Percentiles rank a stretch among this genome's conserved stretches.
Conservation (phyloP, 1,284 basidiomycete genomes). For the Neolentinus lepideus region DNA sequence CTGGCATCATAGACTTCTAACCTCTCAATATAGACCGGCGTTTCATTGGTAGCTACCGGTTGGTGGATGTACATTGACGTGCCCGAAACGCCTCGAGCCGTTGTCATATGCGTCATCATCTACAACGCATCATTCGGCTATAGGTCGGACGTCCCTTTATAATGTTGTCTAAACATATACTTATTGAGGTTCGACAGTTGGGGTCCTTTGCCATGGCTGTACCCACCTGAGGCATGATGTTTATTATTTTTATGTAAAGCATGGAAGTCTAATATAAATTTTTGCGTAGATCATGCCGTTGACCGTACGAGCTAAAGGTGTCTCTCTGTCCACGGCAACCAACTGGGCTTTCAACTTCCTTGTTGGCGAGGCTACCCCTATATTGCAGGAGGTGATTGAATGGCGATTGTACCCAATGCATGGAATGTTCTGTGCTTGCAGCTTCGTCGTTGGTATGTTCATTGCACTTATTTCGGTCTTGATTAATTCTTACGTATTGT, state of each 20-base stretch:
- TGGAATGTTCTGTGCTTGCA: slow-evolving; percentile 87
- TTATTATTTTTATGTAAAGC: not conserved
- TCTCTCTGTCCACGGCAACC: slow-evolving; percentile 85
- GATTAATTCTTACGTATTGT: slow-evolving; percentile 8
- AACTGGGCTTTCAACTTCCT: slow-evolving; percentile 86
- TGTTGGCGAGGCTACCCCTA: slow-evolving; percentile 87
- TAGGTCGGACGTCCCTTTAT: slow-evolving; percentile 33
- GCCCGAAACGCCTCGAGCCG: slow-evolving; percentile 78
- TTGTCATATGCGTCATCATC: slow-evolving; percentile 87
- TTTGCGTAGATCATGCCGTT: slow-evolving; percentile 81
- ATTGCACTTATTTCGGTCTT: slow-evolving; percentile 6
- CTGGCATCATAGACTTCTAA: slow-evolving; percentile 3
- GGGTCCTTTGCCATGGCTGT: slow-evolving; percentile 85
- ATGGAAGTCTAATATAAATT: slow-evolving; percentile 1
- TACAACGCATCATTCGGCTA: slow-evolving; percentile 95
- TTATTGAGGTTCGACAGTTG: slow-evolving; percentile 30
- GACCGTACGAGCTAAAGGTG: slow-evolving; percentile 87
- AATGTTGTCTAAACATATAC: not conserved
- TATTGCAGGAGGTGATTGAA: slow-evolving; percentile 82
- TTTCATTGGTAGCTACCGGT: slow-evolving; percentile 73
- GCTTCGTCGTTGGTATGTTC: slow-evolving; percentile 69
- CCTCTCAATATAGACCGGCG: slow-evolving; percentile 53
- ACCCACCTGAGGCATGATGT: slow-evolving; percentile 69
- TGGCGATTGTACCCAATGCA: slow-evolving; percentile 98
- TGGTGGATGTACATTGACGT: slow-evolving; percentile 94